These are phyloP conservation scores for Sugiyamaella floridensis DNA, from an alignment of 805 yeast species.

Conservation along the genomic window DNA sequence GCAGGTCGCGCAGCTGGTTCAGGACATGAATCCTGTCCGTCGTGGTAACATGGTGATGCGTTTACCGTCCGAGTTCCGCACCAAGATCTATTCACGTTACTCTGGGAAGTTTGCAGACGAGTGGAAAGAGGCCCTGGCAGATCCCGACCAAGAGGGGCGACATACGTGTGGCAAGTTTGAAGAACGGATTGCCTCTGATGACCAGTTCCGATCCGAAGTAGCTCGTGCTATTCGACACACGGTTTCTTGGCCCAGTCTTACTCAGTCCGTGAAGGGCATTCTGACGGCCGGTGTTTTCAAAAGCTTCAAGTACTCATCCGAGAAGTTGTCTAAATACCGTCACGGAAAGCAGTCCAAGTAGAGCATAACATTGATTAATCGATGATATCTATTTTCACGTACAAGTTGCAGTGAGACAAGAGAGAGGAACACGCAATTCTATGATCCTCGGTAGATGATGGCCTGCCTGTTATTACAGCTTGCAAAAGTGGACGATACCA, in stretches of 20 bases:
- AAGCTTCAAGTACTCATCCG: conserved; percentile 67
- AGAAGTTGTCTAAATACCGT: conserved; percentile 44
- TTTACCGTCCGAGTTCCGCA: conserved; percentile 46
- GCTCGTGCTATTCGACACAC: conserved; percentile 43
- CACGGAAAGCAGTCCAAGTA: conserved; percentile 5
- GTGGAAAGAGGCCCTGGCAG: not conserved
- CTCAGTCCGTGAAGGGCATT: conserved; percentile 77
- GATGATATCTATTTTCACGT: not conserved
- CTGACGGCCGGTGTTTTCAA: conserved; percentile 78
- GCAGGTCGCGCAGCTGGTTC: conserved; percentile 23
- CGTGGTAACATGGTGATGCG: conserved; percentile 37
- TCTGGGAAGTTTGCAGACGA: conserved; percentile 8
- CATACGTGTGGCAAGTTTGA: conserved; percentile 33
- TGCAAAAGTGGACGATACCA: no score
- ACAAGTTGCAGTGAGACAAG: not conserved
- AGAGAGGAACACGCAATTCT: not conserved
- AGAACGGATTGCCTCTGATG: conserved; percentile 39
- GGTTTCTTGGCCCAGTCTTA: conserved; percentile 60
- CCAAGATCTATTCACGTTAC: conserved; percentile 32
- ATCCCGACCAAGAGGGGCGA: conserved; percentile 7
- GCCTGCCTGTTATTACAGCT: no score
- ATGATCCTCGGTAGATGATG: not conserved
- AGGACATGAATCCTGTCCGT: conserved; percentile 34
- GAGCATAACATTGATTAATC: not conserved
- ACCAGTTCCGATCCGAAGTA: conserved; percentile 32